Percentiles rank a stretch among this genome's conserved stretches.
phyloP scores from a whole-genome alignment of 73 alveolate genomes.

The Blepharisma stoltei region DNA sequence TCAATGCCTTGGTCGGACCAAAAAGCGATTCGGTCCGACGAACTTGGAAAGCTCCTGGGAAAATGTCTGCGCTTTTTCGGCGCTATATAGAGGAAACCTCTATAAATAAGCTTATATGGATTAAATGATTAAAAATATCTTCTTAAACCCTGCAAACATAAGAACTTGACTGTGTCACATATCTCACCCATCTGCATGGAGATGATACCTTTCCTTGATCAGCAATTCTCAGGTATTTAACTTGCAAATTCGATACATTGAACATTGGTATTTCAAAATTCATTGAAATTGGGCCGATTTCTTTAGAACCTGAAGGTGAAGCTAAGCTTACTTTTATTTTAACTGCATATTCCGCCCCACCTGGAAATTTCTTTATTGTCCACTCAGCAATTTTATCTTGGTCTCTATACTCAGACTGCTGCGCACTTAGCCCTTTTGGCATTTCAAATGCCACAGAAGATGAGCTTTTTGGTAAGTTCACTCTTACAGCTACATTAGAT shows the following conservation, averaged over 20 bases:
- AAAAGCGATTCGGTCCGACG: no score
- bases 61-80: no score
- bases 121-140: no score
- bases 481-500: slow-evolving; percentile 54
- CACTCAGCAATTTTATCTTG: slow-evolving; percentile 64
- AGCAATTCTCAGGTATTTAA: slow-evolving; percentile 77
- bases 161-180: slow-evolving; percentile 77
- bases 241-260: slow-evolving; percentile 94
- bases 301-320: slow-evolving; percentile 37
- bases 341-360: slow-evolving; percentile 71
- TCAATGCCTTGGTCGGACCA: no score
- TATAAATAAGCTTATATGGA: no score
- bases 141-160: slow-evolving; percentile 51
- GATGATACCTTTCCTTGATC: slow-evolving; percentile 30
- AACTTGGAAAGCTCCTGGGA: no score
- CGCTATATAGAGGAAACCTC: no score
- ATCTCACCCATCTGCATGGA: slow-evolving; percentile 84
- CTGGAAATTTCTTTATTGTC: slow-evolving; percentile 68
- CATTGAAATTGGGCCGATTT: slow-evolving; percentile 86
- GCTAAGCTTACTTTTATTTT: slow-evolving; percentile 36
- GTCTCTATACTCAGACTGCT: slow-evolving; percentile 58
- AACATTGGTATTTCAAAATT: slow-evolving; percentile 97
- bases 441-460: slow-evolving; percentile 61
- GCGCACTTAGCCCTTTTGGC: slow-evolving; percentile 45
- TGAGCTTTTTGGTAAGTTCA: slow-evolving; percentile 69